Evolutionary conservation across 306 rosid genomes (phyloP), one percentile per base, ranked within the genome.

Genomic region (Malus asiatica): DNA sequence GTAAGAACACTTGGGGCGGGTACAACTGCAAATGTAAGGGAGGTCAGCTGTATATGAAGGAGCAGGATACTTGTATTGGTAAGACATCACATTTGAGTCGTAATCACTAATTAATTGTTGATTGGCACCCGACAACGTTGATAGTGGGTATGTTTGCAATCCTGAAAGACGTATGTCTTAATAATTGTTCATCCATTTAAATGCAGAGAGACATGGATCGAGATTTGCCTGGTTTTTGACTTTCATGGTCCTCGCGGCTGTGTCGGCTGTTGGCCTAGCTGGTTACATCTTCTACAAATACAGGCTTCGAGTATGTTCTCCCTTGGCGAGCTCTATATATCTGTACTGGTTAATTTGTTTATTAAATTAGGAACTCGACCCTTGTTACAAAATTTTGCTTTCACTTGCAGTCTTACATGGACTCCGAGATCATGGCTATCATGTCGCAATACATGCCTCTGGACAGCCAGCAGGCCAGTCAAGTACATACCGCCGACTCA

Each of bases 371-470:
- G 60, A 30, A 66, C 72, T 27, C 27, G 22, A 29, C 29, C 3
- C 42, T 38, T 29, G 60, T 9, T 68, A 52, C 68, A 69, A 71
- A 45, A 4, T 29, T 27, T 66, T 25, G 33, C 59, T 76, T 46
- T 13, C 48, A 66, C 77, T 71, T 77, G 52, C 81, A 94, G 98
- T 87, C 95, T 65, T 92, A 94, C 93, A 92, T 94, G 98, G 97
- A 94, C 80, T 86, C 98, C 0, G 98, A 94, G 92, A 89, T 94
- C 75, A 92, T 86, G 98, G 86, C 98, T 63, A 94, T 94, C 82
- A 92, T 94, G 98, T 90, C 97, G 59, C 97, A 94, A 33, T 94
- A 94, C 90, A 94, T 94, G 98, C 98, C 97, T 57, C 76, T 94
- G 4, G 98, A 94, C 77, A 73, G 77, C 78, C 83, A 94, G 72